Evolutionary conservation across 2,329 filamentous ascomycete genomes (phyloP), one percentile per base, ranked within the genome.

Genomic region (Claviceps fusiformis): DNA sequence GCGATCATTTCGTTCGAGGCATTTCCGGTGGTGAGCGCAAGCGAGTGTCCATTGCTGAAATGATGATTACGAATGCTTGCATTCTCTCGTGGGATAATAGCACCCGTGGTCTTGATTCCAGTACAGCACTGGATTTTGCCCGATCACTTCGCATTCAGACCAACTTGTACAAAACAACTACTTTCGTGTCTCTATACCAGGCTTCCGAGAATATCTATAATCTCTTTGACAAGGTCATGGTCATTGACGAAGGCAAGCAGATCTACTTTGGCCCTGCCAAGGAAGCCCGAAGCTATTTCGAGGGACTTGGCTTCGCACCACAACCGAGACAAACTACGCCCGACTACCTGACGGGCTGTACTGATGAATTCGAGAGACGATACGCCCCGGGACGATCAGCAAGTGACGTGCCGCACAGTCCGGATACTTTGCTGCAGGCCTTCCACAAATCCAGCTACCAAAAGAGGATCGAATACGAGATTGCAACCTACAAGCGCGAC

Each of bases 151-250:
- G 89, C 2, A 83, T 90, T 45, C 79, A 92, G 73, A 93, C 89
- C 27, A 86, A 93, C 67, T 81, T 93, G 54, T 90, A 90, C 76
- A 82, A 86, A 66, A 89, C 85, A 0, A 87, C 86, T 1, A 93
- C 89, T 0, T 91, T 93, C 58, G 88, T 95, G 1, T 89, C 89
- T 0, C 74, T 95, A 0, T 95, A 95, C 67, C 89, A 95, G 65
- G 88, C 87, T 0, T 89, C 85, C 0, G 87, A 93, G 69, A 89
- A 82, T 62, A 89, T 92, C 58, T 91, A 88, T 70, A 76, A 76
- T 27, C 80, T 83, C 39, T 91, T 92, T 58, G 88, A 95, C 73
- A 93, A 92, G 68, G 87, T 93, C 13, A 73, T 95, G 63, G 85
- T 91, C 41, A 87, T 93, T 55, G 86, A 91, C 58, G 78, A 80